These are phyloP conservation scores for Ganoderma lingzhi DNA, from an alignment of 1,284 basidiomycete genomes.

Conservation along the genomic window DNA sequence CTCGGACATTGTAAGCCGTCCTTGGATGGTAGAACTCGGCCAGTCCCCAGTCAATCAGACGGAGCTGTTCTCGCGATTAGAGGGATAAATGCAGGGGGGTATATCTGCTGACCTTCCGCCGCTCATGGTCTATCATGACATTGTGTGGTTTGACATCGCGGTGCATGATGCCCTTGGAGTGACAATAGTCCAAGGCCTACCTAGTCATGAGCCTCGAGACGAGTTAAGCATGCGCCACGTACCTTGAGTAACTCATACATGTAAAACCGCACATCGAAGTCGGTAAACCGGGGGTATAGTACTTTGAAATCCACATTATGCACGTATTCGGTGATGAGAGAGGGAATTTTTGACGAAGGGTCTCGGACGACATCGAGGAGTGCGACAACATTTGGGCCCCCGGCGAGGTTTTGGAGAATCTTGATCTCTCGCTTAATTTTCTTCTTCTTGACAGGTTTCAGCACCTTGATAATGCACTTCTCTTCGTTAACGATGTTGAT, in stretches of 20 bases:
- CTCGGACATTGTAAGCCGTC: constrained; percentile 98
- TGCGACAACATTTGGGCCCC: constrained; percentile 91
- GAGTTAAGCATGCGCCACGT: constrained; percentile 20
- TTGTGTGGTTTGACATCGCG: constrained; percentile 99
- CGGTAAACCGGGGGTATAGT: constrained; percentile 94
- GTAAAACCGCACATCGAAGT: constrained; percentile 96
- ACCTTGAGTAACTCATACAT: constrained; percentile 97
- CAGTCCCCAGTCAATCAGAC: constrained; percentile 98
- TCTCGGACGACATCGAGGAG: constrained; percentile 97
- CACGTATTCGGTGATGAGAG: constrained; percentile 97
- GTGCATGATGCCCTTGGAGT: constrained; percentile 99
- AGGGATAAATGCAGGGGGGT: neutral
- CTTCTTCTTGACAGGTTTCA: constrained; percentile 99
- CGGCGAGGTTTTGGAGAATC: constrained; percentile 96
- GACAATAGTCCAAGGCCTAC: constrained; percentile 96
- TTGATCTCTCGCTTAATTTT: constrained; percentile 99
- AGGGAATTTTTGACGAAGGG: constrained; percentile 94
- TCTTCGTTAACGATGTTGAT: constrained; percentile 93
- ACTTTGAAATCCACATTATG: constrained; percentile 99
- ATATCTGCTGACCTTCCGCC: constrained; percentile 75
- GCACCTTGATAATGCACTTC: constrained; percentile 98
- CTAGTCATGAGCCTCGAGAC: constrained; percentile 12
- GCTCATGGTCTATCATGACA: constrained; percentile 99
- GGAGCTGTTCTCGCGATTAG: constrained; percentile 60
- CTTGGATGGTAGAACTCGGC: constrained; percentile 99